Base-by-base conservation (phyloP, 1,284 basidiomycete species). In the Papiliotrema laurentii region DNA sequence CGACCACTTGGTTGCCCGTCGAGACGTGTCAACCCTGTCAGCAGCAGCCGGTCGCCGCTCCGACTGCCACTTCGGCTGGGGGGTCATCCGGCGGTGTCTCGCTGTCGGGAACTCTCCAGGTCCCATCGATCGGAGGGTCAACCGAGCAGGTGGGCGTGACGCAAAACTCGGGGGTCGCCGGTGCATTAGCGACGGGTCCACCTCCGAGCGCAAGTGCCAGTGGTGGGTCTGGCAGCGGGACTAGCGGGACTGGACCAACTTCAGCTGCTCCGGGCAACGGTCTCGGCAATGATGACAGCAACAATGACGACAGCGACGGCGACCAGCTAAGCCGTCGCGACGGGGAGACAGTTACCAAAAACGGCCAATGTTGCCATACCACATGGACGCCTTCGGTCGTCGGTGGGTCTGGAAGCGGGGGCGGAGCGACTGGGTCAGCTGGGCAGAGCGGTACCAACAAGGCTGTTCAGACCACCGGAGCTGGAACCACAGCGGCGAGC, bases 311-410 rank as follows among this genome's bases (percentile, higher is more conserved):
- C 38, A 4, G 37, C 42, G 24, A 37, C 18, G 33, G 50, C 30
- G 22, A 19, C 26, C 34, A 16, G 50, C 43, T 31, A 47, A 45
- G 14, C 33, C 51, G 35, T 19, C 44, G 5, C 28, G 50, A 46
- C 14, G 56, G 43, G 11, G 47, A 42, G 35, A 63, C 59, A 5
- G 54, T 47, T 11, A 63, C 58, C 19, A 61, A 47, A 36, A 40
- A 54, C 35, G 63, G 59, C 25, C 58, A 65, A 49, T 67, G 65
- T 40, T 67, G 65, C 47, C 62, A 50, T 30, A 67, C 65, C 1
- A 67, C 63, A 21, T 67, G 58, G 56, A 64, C 62, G 26, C 59
- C 62, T 3, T 49, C 54, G 7, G 45, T 63, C 11, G 42, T 62
- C 14, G 56, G 59, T 19, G 55, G 22, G 34, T n/a, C n/a, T n/a